Evolutionary conservation across 345 rosid species (phyloP).

Genomic region (Carallia brachiata): DNA sequence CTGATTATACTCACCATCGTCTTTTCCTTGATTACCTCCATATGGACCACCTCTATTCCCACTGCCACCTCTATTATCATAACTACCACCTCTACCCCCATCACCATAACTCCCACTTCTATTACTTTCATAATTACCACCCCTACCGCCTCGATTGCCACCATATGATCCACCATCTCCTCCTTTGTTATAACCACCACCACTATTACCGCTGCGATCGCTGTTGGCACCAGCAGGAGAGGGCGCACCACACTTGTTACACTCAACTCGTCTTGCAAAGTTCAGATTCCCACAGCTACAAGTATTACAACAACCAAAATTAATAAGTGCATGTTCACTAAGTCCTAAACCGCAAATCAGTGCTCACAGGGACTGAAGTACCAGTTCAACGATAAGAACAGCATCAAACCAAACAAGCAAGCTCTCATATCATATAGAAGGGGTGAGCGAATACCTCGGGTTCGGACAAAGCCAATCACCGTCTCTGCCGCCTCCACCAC

Average conservation of each 20-base stretch:
- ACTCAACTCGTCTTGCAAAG: constrained; percentile 92
- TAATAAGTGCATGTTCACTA: not conserved
- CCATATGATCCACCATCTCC: constrained; percentile 56
- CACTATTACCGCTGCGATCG: constrained; percentile 23
- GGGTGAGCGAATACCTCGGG: not conserved
- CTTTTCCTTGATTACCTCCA: constrained; percentile 69
- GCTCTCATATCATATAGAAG: not conserved
- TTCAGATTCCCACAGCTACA: constrained; percentile 95
- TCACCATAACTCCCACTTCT: constrained; percentile 24
- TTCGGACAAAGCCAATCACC: constrained; percentile 5
- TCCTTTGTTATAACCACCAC: constrained; percentile 53
- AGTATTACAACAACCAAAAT: not conserved
- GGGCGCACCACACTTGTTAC: constrained; percentile 95
- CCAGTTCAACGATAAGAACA: not conserved
- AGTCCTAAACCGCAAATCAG: not conserved
- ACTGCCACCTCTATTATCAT: constrained; percentile 36
- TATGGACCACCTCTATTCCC: constrained; percentile 53
- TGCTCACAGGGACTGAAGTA: not conserved
- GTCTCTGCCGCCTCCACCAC: not conserved
- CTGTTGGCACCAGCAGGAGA: constrained; percentile 55
- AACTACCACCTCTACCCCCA: constrained; percentile 44
- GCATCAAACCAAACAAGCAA: not conserved
- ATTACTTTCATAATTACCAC: constrained; percentile 23
- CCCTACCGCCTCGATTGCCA: constrained; percentile 47
- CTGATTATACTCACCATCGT: constrained; percentile 65